phyloP scores from a whole-genome alignment of 2,329 filamentous ascomycete species.

The Penicillium sp. region DNA sequence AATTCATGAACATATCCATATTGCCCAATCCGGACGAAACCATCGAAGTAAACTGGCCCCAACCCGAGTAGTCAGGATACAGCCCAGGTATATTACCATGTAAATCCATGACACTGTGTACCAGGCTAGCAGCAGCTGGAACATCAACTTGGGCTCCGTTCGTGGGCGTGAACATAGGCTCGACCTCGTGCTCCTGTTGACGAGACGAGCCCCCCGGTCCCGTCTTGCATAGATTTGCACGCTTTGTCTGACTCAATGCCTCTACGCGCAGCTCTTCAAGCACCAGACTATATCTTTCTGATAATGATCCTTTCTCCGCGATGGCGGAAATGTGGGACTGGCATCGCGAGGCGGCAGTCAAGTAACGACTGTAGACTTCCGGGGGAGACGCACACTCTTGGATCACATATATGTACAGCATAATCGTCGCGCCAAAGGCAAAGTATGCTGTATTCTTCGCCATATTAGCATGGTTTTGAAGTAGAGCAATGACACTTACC shows the following conservation, averaged over 20 bases:
- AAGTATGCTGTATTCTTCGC: constrained; percentile 29
- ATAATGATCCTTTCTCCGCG: constrained; percentile 20
- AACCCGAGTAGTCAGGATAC: constrained; percentile 22
- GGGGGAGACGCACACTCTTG: constrained; percentile 10
- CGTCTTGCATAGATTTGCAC: background rate
- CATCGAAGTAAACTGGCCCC: constrained; percentile 30
- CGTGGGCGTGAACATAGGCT: background rate
- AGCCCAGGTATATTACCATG: background rate
- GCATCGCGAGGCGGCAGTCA: constrained; percentile 18
- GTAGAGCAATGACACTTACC: background rate
- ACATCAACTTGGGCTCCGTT: background rate
- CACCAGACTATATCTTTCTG: constrained; percentile 23
- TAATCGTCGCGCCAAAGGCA: constrained; percentile 19
- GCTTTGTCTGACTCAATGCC: background rate
- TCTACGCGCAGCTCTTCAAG: constrained; percentile 17
- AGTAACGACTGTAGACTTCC: constrained; percentile 16
- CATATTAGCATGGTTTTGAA: background rate
- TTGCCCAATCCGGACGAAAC: constrained; percentile 25
- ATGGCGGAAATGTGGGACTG: constrained; percentile 21
- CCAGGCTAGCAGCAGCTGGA: background rate
- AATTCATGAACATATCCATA: constrained; percentile 5
- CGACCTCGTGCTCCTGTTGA: background rate
- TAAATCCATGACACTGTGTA: background rate
- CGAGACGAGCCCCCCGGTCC: background rate
- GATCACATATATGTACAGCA: constrained; percentile 25